These are phyloP conservation scores for Neonectria punicea DNA, from an alignment of 2,329 filamentous ascomycete genomes.

Conservation along the genomic window DNA sequence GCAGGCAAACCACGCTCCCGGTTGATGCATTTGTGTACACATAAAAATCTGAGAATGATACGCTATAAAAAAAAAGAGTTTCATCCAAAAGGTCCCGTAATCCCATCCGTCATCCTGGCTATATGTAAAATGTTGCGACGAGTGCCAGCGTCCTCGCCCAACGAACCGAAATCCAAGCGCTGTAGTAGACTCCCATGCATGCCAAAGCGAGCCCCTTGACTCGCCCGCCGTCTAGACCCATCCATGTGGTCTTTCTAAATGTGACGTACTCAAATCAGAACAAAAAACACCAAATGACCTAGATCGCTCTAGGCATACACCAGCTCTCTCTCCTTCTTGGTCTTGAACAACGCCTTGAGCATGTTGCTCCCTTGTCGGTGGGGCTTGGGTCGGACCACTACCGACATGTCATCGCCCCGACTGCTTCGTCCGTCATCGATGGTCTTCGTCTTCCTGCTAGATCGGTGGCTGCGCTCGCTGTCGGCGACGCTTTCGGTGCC, in stretches of 20 bases:
- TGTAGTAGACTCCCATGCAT: conserved; percentile 24
- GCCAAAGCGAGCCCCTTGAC: conserved; percentile 14
- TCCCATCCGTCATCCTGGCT: conserved; percentile 15
- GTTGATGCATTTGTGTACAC: conserved; percentile 19
- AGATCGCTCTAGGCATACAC: conserved; percentile 42
- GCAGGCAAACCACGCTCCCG: neutral
- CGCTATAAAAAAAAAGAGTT: neutral
- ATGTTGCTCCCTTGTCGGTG: conserved; percentile 61
- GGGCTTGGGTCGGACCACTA: conserved; percentile 59
- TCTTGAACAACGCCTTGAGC: conserved; percentile 69
- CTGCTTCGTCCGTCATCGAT: conserved; percentile 50
- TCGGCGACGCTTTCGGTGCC: conserved; percentile 51
- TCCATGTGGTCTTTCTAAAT: conserved; percentile 23
- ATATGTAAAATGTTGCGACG: conserved; percentile 16
- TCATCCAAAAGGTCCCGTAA: conserved; percentile 5
- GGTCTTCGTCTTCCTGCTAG: conserved; percentile 45
- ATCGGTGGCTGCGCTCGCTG: conserved; percentile 47
- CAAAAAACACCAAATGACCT: conserved; percentile 10
- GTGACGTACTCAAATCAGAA: conserved; percentile 12
- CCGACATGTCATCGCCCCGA: conserved; percentile 50
- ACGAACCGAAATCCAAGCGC: conserved; percentile 8
- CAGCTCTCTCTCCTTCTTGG: conserved; percentile 54
- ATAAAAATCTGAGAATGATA: neutral
- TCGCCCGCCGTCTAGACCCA: conserved; percentile 20
- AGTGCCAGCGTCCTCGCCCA: conserved; percentile 2